Evolutionary conservation across 768 basidiomycete genomes (phyloP), one percentile per base, ranked within the genome.

Genomic region (Russula griseocarnosa): DNA sequence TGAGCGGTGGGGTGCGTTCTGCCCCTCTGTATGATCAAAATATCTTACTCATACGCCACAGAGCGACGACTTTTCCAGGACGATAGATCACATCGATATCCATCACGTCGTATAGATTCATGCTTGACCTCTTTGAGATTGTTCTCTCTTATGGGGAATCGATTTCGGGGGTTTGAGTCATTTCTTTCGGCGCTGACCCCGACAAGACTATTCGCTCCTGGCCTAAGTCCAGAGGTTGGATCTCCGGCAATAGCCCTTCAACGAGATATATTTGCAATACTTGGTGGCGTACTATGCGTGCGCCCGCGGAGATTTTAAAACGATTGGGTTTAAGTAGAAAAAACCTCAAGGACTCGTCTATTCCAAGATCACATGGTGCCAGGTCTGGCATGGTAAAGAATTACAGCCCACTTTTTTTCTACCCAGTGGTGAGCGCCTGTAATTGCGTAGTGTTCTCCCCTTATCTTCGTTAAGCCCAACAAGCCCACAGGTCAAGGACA

Each of bases 61-160:
- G 63, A 28, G 30, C 16, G 63, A 60, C 10, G 63, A 28, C 51
- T 51, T 60, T 13, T 42, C 38, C 18, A 24, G 47, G 18, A 60
- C n/a, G 63, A 44, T 20, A 22, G 58, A 55, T 36, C 54, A 32
- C 8, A 55, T 65, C 54, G 63, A 65, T 61, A 65, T 65, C 24
- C 49, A 65, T 36, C 63, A 65, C 46, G n/a, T 65, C 28, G 10
- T 65, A 44, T 65, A 65, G 40, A 40, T 30, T n/a, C n/a, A 20
- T 0, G 1, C n/a, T 36, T 36, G 14, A 24, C 34, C 32, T 30
- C n/a, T 34, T 46, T 58, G 30, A 32, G 11, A 42, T 52, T 42
- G n/a, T 47, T 36, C 56, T 34, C 49, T 16, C 28, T 40, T 47
- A 47, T 20, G 55, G 30, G 30, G n/a, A 40, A 50, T 49, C 40